These are phyloP conservation scores for Xerocomellus amylosporus DNA, from an alignment of 768 basidiomycete species.

Conservation along the genomic window DNA sequence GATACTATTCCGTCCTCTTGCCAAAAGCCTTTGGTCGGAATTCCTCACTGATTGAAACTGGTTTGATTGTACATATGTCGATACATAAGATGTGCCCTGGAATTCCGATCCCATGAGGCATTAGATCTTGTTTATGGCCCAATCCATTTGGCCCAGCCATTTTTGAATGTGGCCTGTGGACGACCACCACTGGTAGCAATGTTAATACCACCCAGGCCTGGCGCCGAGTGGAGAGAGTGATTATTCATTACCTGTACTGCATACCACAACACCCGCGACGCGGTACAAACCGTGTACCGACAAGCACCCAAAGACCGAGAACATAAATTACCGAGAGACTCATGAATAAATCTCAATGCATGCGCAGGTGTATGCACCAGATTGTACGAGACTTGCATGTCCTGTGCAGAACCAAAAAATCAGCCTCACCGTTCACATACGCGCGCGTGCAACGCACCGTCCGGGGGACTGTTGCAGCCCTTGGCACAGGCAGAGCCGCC, in stretches of 20 bases:
- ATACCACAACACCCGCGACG: background rate
- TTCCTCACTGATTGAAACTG: too few species aligned
- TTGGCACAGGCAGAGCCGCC: background rate
- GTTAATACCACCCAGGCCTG: too few species aligned
- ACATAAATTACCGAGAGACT: conserved; percentile 17
- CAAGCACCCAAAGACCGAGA: background rate
- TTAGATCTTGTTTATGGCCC: too few species aligned
- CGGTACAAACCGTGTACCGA: background rate
- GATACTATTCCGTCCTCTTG: too few species aligned
- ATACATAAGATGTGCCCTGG: too few species aligned
- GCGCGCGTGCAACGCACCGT: conserved; percentile 9
- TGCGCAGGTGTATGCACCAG: background rate
- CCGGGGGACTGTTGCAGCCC: conserved; percentile 1
- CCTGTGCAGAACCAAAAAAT: conserved; percentile 2
- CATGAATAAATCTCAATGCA: background rate
- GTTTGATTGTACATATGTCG: too few species aligned
- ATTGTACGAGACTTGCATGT: conserved; percentile 4
- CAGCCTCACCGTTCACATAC: background rate
- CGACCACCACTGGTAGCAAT: too few species aligned
- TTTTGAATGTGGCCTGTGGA: too few species aligned
- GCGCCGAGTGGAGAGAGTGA: too few species aligned
- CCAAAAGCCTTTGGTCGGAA: too few species aligned
- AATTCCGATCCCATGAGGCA: too few species aligned
- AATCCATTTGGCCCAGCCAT: too few species aligned
- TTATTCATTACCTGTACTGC: conserved; percentile 7